phyloP scores from a whole-genome alignment of 2,329 filamentous ascomycete genomes.

The Talaromyces sp. region DNA sequence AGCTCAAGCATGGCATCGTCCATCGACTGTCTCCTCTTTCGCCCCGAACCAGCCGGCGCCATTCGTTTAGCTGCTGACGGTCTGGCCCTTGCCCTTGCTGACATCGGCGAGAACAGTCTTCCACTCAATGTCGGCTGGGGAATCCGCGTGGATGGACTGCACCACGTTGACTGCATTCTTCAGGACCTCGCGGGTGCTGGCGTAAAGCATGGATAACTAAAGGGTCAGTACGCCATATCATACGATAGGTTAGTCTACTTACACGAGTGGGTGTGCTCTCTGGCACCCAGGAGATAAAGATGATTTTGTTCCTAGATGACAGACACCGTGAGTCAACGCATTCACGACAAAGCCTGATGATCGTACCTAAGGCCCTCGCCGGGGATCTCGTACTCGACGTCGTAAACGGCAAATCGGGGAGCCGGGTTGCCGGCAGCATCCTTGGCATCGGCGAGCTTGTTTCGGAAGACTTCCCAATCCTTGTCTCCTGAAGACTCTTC shows the following conservation, averaged over 20 bases:
- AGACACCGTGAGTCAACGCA: background rate
- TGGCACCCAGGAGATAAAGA: conserved; percentile 47
- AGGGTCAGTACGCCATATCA: background rate
- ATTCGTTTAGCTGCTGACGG: conserved; percentile 18
- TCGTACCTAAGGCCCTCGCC: conserved; percentile 45
- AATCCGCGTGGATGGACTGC: conserved; percentile 37
- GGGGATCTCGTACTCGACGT: conserved; percentile 45
- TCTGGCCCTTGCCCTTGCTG: conserved; percentile 38
- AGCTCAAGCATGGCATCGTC: background rate
- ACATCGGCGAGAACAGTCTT: conserved; percentile 33
- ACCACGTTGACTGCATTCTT: conserved; percentile 50
- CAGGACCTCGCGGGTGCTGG: conserved; percentile 43
- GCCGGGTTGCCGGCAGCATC: conserved; percentile 39
- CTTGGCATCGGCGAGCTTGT: conserved; percentile 38
- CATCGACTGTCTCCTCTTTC: background rate
- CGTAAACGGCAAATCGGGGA: conserved; percentile 47
- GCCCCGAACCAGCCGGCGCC: conserved; percentile 30
- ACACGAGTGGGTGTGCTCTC: conserved; percentile 35
- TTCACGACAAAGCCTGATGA: background rate
- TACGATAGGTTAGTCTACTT: conserved; percentile 22
- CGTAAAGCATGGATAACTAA: conserved; percentile 47
- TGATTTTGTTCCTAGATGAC: conserved; percentile 42
- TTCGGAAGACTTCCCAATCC: conserved; percentile 46
- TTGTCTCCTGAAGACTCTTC: conserved; percentile 39
- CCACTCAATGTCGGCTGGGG: conserved; percentile 39